These are phyloP conservation scores for Moesziomyces parantarcticus DNA, from an alignment of 1,284 basidiomycete genomes.

Conservation along the genomic window DNA sequence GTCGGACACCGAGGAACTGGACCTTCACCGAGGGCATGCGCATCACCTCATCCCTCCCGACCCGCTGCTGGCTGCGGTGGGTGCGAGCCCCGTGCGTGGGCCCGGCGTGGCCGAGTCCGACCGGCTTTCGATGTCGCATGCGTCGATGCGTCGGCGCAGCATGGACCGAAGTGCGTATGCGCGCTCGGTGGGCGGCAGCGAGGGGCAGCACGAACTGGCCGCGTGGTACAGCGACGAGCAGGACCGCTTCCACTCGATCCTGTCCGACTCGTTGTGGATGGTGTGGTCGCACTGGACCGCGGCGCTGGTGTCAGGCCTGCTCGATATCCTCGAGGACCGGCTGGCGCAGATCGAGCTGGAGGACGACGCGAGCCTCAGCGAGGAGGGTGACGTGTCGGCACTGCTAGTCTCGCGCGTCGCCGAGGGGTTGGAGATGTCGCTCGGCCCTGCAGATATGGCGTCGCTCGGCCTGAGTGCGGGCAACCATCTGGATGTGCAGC, in stretches of 20 bases:
- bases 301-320: conserved; percentile 37
- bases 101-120: conserved; percentile 30
- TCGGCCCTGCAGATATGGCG: conserved; percentile 37
- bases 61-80: conserved; percentile 43
- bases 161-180: conserved; percentile 35
- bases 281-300: conserved; percentile 49
- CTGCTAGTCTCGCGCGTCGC: conserved; percentile 12
- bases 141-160: conserved; percentile 16
- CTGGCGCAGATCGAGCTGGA: conserved; percentile 28
- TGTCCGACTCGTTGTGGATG: conserved; percentile 48
- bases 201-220: conserved; percentile 3
- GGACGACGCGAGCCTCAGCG: background rate
- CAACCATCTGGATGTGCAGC: conserved; percentile 37
- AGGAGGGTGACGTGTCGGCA: conserved; percentile 16
- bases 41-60: conserved; percentile 35
- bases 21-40: conserved; percentile 2
- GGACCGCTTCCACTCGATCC: conserved; percentile 22
- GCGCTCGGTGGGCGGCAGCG: conserved; percentile 21
- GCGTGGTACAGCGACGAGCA: conserved; percentile 4
- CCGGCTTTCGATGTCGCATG: conserved; percentile 23
- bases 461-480: conserved; percentile 44
- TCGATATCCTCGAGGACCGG: conserved; percentile 40
- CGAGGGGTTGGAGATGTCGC: conserved; percentile 12
- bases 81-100: conserved; percentile 25
- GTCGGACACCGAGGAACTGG: conserved; percentile 19